Conservation (phyloP, 805 yeast genomes). For the Lachancea cidri region DNA sequence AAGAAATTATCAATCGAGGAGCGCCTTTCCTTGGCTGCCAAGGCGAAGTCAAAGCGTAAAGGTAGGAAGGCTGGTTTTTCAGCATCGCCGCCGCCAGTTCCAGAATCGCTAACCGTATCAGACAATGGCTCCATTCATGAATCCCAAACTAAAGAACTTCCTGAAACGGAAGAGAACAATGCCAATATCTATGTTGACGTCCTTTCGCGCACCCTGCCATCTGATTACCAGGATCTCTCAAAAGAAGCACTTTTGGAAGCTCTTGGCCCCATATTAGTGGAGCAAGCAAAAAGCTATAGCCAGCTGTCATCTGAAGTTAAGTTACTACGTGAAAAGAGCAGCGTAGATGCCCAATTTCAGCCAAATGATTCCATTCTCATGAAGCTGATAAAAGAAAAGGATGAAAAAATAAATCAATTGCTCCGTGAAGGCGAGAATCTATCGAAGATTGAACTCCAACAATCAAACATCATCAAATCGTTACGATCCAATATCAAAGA, state of each 20-base stretch:
- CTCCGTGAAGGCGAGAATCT: slow-evolving; percentile 72
- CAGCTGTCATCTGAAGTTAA: background rate
- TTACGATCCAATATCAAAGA: slow-evolving; percentile 40
- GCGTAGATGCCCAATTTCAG: background rate
- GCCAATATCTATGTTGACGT: too few species aligned
- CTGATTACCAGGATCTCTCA: slow-evolving; percentile 4
- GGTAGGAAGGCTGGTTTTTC: slow-evolving; percentile 22
- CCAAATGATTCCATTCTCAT: slow-evolving; percentile 16
- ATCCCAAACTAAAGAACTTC: background rate
- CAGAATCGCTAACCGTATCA: background rate
- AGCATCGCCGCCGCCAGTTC: slow-evolving; percentile 2
- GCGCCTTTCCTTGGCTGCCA: slow-evolving; percentile 77
- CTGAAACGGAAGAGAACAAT: background rate
- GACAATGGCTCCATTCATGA: too few species aligned
- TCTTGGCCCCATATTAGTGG: slow-evolving; percentile 2
- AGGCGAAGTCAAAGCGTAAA: slow-evolving; percentile 33
- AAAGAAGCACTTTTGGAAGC: slow-evolving; percentile 1
- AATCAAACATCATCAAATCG: slow-evolving; percentile 60
- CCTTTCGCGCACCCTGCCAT: slow-evolving; percentile 2
- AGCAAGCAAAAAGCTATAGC: background rate
- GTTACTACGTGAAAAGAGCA: background rate
- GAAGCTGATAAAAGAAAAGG: slow-evolving; percentile 34
- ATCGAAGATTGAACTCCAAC: slow-evolving; percentile 63
- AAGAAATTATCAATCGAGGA: slow-evolving; percentile 78
- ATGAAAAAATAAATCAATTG: slow-evolving; percentile 58